phyloP scores from a whole-genome alignment of 176 grass and related monocot species.

The Eragrostis nindensis region DNA sequence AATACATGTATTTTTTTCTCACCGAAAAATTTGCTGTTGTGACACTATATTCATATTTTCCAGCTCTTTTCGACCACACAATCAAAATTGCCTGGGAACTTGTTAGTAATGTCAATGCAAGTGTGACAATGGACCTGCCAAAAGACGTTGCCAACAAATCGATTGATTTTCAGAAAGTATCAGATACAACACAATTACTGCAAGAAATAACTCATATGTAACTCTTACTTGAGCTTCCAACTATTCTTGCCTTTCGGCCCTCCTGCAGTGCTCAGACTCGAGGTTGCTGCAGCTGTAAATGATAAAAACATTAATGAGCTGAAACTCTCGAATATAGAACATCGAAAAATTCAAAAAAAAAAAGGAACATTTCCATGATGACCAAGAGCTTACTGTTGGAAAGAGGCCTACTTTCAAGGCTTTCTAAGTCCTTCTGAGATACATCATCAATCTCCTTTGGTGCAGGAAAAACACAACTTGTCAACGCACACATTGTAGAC shows the following conservation, averaged over 20 bases:
- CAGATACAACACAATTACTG: slow-evolving; percentile 14
- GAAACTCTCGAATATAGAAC: not conserved
- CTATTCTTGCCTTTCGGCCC: slow-evolving; percentile 56
- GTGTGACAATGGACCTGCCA: slow-evolving; percentile 71
- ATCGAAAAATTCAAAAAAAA: not conserved
- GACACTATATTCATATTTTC: slow-evolving; percentile 94
- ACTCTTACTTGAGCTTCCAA: slow-evolving; percentile 89
- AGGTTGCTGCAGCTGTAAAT: slow-evolving; percentile 43
- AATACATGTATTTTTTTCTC: slow-evolving; percentile 41
- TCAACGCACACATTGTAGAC: slow-evolving; percentile 10
- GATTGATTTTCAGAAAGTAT: slow-evolving; percentile 23
- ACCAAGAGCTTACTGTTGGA: slow-evolving; percentile 59
- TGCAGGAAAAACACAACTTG: not conserved
- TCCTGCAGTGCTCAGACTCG: slow-evolving; percentile 30
- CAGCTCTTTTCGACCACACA: slow-evolving; percentile 88
- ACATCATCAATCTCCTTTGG: slow-evolving; percentile 50
- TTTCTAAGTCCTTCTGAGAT: slow-evolving; percentile 74
- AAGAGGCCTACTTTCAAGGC: slow-evolving; percentile 52
- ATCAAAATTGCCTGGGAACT: slow-evolving; percentile 98
- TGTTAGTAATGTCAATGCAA: slow-evolving; percentile 88
- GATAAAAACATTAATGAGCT: not conserved
- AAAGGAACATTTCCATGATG: slow-evolving; percentile 17
- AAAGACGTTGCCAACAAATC: slow-evolving; percentile 24
- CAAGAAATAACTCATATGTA: slow-evolving; percentile 4
- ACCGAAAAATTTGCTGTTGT: slow-evolving; percentile 96